These are phyloP conservation scores for Coccomyxa subellipsoidea DNA, from an alignment of 163 green algal genomes.

Conservation along the genomic window DNA sequence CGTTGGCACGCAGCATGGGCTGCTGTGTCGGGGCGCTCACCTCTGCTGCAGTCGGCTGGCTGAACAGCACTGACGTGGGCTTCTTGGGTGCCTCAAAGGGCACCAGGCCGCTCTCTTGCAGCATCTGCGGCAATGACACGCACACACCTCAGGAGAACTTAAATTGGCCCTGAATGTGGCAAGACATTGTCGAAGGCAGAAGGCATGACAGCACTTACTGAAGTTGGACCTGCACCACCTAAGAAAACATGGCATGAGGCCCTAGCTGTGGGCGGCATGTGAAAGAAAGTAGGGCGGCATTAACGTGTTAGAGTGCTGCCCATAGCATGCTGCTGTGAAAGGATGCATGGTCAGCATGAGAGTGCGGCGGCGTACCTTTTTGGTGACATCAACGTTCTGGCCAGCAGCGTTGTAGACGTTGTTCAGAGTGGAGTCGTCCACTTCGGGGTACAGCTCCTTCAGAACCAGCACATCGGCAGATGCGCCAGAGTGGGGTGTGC, in stretches of 20 bases:
- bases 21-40: not conserved
- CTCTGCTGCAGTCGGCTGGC: not conserved
- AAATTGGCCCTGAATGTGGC: not conserved
- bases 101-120: not conserved
- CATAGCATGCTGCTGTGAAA: no score
- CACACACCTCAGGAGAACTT: not conserved
- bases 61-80: not conserved
- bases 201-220: no score
- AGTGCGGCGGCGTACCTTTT: no score
- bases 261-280: no score
- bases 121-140: not conserved
- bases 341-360: no score
- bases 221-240: no score
- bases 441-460: not conserved
- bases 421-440: not conserved
- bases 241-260: no score
- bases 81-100: not conserved
- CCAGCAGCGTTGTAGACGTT: not conserved
- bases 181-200: no score
- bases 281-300: no score
- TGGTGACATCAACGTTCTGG: not conserved
- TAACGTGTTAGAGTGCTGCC: no score
- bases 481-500: not conserved
- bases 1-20: not conserved
- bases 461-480: slow-evolving; percentile 2